Percentiles rank a stretch among this genome's conserved stretches.
Evolutionary conservation across 805 yeast genomes (phyloP).

Genomic region (Ogataea ganodermae): DNA sequence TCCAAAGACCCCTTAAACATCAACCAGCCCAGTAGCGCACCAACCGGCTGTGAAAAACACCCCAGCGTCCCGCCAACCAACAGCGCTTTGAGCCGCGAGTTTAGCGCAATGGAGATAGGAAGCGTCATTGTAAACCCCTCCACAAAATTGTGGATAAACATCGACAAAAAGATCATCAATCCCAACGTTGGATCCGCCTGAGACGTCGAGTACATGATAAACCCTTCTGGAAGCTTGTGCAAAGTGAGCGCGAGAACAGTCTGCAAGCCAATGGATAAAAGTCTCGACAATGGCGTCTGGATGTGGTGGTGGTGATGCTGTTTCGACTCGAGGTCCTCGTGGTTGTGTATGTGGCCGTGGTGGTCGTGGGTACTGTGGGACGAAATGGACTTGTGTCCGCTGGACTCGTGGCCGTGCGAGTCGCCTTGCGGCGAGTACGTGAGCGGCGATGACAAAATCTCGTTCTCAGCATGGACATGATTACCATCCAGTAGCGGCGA

Average conservation of each 20-base stretch:
- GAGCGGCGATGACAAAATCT: not conserved
- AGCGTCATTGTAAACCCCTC: constrained; percentile 95
- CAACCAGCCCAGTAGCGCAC: constrained; percentile 71
- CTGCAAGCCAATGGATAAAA: constrained; percentile 87
- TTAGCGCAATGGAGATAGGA: constrained; percentile 80
- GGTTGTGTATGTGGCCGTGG: constrained; percentile 18
- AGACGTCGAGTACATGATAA: constrained; percentile 80
- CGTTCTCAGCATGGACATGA: not conserved
- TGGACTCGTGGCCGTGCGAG: not conserved
- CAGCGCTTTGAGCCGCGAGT: constrained; percentile 62
- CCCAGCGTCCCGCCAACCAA: constrained; percentile 69
- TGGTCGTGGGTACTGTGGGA: constrained; percentile 6
- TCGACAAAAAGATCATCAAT: constrained; percentile 75
- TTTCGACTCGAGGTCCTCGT: constrained; percentile 16
- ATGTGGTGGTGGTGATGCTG: constrained; percentile 75
- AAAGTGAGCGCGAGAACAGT: constrained; percentile 84
- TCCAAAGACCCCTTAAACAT: constrained; percentile 42
- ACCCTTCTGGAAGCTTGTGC: constrained; percentile 95
- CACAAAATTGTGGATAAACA: constrained; percentile 85
- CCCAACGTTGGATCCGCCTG: constrained; percentile 71
- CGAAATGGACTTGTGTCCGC: not conserved
- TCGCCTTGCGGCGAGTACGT: not conserved
- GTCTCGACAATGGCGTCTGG: constrained; percentile 71
- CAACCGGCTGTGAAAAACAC: constrained; percentile 84
- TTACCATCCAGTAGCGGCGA: constrained; percentile 34